Evolutionary conservation across 2,329 filamentous ascomycete genomes (phyloP).

Genomic region (Pyrenophora graminea): DNA sequence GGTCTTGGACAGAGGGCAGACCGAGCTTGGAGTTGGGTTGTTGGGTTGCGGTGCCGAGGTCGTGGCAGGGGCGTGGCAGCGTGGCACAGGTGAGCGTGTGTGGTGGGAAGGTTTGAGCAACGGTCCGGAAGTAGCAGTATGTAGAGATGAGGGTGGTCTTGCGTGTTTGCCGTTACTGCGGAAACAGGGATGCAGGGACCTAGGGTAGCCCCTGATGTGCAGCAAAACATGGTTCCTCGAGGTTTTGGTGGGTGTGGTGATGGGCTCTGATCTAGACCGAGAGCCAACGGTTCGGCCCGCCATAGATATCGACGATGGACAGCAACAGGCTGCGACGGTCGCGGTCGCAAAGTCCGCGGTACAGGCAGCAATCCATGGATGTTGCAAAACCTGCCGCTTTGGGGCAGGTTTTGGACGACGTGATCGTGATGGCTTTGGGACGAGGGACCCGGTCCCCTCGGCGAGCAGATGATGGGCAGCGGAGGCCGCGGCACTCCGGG

Average conservation of each 20-base stretch:
- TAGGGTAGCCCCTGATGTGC: not conserved
- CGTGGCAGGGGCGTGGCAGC: no score
- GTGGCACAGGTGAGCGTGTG: no score
- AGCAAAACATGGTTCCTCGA: not conserved
- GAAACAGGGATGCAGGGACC: not conserved
- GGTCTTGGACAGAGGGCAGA: no score
- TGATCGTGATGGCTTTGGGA: not conserved
- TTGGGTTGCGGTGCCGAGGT: no score
- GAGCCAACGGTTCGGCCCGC: constrained; percentile 15
- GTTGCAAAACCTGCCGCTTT: constrained; percentile 6
- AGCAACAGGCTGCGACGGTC: constrained; percentile 8
- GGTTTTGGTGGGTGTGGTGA: not conserved
- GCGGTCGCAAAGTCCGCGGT: constrained; percentile 11
- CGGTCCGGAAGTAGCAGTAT: not conserved
- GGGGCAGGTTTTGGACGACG: not conserved
- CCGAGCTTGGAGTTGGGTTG: not conserved
- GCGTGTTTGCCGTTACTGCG: not conserved
- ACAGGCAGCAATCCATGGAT: constrained; percentile 4
- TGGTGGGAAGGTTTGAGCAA: no score
- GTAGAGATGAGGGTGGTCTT: not conserved
- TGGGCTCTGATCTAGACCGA: constrained; percentile 10
- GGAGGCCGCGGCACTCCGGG: not conserved
- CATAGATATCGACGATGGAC: constrained; percentile 2
- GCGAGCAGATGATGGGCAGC: not conserved
- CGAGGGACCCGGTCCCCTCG: not conserved